Conservation (phyloP, 352 stramenopile genomes). For the Phytophthora cajani region DNA sequence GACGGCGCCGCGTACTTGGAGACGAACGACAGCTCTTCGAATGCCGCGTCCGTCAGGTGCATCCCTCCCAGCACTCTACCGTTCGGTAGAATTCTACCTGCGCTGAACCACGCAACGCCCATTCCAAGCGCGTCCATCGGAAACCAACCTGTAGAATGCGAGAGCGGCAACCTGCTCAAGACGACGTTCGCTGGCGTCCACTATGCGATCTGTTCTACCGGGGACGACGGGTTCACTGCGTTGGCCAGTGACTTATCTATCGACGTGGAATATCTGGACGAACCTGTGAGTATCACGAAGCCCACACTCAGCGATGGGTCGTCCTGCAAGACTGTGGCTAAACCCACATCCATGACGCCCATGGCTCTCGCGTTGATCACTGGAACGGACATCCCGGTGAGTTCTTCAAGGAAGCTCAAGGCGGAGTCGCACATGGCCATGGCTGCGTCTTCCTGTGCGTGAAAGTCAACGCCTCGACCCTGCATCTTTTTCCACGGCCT, state of each 20-base stretch:
- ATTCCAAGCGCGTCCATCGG: conserved; percentile 27
- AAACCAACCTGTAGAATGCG: conserved; percentile 26
- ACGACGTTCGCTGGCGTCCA: conserved; percentile 29
- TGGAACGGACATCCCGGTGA: conserved; percentile 14
- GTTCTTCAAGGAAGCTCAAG: conserved; percentile 20
- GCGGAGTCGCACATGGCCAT: conserved; percentile 22
- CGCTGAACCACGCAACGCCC: conserved; percentile 14
- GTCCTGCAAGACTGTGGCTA: conserved; percentile 6
- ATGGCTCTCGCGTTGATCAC: conserved; percentile 22
- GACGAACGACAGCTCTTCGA: conserved; percentile 21
- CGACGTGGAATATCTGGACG: conserved; percentile 31
- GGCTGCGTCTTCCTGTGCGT: conserved; percentile 17
- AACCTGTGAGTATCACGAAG: conserved; percentile 5
- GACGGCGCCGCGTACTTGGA: conserved; percentile 33
- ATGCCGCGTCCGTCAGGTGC: conserved; percentile 21
- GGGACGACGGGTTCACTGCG: conserved; percentile 30
- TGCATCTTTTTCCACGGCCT: conserved; percentile 39
- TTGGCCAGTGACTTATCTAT: conserved; percentile 39
- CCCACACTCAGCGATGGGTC: conserved; percentile 10
- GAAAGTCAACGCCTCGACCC: conserved; percentile 32
- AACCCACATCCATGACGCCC: conserved; percentile 4
- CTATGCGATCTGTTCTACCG: conserved; percentile 36
- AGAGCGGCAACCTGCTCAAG: conserved; percentile 36
- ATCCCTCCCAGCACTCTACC: conserved; percentile 22
- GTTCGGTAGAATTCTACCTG: conserved; percentile 27